These are phyloP conservation scores for Amanita muscaria DNA, from an alignment of 768 basidiomycete genomes.

Conservation along the genomic window DNA sequence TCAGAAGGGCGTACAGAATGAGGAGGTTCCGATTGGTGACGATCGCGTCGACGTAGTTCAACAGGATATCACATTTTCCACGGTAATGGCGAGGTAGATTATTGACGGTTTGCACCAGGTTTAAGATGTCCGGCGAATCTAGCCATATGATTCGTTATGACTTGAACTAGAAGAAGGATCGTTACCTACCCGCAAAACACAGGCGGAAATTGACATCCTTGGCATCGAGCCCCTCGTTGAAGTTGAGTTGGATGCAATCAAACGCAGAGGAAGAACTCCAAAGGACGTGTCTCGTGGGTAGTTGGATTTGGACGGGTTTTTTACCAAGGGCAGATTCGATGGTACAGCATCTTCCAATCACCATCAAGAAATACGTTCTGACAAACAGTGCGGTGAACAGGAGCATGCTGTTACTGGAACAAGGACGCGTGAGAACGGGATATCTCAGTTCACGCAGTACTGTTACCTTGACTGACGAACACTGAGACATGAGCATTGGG, in stretches of 20 bases:
- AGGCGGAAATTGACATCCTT: conserved; percentile 19
- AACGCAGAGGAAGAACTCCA: conserved; percentile 22
- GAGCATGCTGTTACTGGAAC: too few species aligned
- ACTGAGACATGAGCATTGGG: neutral
- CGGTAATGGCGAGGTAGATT: conserved; percentile 16
- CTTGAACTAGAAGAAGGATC: too few species aligned
- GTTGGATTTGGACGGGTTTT: too few species aligned
- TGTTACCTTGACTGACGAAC: conserved; percentile 5
- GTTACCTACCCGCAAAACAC: too few species aligned
- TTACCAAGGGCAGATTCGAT: too few species aligned
- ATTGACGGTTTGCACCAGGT: conserved; percentile 23
- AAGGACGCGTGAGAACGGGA: too few species aligned
- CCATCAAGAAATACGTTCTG: too few species aligned
- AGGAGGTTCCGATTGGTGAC: conserved; percentile 18
- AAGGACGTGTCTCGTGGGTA: conserved; percentile 15
- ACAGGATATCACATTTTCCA: conserved; percentile 18
- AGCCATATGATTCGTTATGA: too few species aligned
- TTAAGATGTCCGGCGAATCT: conserved; percentile 18
- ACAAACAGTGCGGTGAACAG: too few species aligned
- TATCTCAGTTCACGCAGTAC: too few species aligned
- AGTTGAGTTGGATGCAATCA: conserved; percentile 22
- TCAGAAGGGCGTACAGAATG: conserved; percentile 16
- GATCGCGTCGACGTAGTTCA: conserved; percentile 17
- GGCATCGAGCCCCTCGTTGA: conserved; percentile 22
- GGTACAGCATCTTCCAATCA: too few species aligned